These are phyloP conservation scores for Clathrospora elynae DNA, from an alignment of 2,329 filamentous ascomycete genomes.

Conservation along the genomic window DNA sequence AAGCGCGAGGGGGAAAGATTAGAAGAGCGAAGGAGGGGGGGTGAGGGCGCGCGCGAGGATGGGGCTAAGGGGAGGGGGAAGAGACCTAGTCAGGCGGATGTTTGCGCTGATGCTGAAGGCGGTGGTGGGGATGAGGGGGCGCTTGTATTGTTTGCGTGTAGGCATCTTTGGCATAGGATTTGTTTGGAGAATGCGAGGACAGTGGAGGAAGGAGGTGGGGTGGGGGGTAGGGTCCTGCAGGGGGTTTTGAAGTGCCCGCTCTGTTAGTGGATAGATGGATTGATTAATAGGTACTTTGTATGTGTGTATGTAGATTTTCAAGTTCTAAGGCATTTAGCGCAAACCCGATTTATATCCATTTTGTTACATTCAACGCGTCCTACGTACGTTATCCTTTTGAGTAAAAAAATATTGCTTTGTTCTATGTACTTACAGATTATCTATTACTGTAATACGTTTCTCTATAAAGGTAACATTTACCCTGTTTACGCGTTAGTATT, in stretches of 20 bases:
- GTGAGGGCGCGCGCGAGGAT: constrained; percentile 44
- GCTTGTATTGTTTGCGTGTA: constrained; percentile 49
- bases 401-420: too few relatives aligned
- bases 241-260: constrained; percentile 35
- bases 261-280: constrained; percentile 29
- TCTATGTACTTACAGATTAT: too few relatives aligned
- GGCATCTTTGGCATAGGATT: constrained; percentile 48
- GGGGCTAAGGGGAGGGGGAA: constrained; percentile 53
- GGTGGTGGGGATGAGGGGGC: constrained; percentile 8
- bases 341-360: too few relatives aligned
- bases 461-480: too few relatives aligned
- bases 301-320: too few relatives aligned
- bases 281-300: too few relatives aligned
- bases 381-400: too few relatives aligned
- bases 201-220: constrained; percentile 2
- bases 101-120: constrained; percentile 9
- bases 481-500: too few relatives aligned
- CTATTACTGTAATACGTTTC: too few relatives aligned
- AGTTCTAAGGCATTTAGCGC: too few relatives aligned
- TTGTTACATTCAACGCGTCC: too few relatives aligned
- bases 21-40: constrained; percentile 56
- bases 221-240: constrained; percentile 1
- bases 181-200: constrained; percentile 39
- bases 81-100: constrained; percentile 14
- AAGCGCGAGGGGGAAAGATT: constrained; percentile 51